Conservation (phyloP, 2,329 filamentous ascomycete genomes). For the Fusarium tricinctum region DNA sequence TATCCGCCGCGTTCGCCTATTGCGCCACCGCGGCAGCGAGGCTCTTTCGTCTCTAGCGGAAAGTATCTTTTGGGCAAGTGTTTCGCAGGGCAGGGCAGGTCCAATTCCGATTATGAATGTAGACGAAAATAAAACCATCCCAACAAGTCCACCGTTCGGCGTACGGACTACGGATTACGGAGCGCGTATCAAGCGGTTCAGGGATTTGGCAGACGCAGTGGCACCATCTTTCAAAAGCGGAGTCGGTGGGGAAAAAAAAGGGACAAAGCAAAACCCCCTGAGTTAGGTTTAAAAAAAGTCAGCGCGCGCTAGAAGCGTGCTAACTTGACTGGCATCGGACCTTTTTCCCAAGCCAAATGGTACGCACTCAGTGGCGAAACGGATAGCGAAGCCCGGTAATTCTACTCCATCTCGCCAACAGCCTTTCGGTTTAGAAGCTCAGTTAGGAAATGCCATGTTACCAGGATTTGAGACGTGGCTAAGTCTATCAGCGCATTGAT, state of each 20-base stretch:
- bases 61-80: not conserved
- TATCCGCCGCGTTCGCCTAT: not conserved
- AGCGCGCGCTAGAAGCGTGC: not conserved
- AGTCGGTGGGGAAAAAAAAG: too few species aligned
- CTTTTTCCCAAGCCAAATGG: not conserved
- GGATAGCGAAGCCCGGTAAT: too few species aligned
- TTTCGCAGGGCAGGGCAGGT: not conserved
- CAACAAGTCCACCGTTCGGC: not conserved
- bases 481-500: too few species aligned
- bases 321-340: not conserved
- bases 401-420: too few species aligned
- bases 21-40: not conserved
- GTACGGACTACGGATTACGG: too few species aligned
- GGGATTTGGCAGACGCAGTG: too few species aligned
- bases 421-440: too few species aligned
- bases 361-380: too few species aligned
- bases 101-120: too few species aligned
- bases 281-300: not conserved
- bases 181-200: not conserved
- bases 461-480: too few species aligned
- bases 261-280: not conserved
- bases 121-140: not conserved
- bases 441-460: too few species aligned
- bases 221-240: too few species aligned
- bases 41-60: not conserved